Base-by-base conservation (phyloP, 495 filamentous ascomycete genomes). In the Lentithecium fluviatile region DNA sequence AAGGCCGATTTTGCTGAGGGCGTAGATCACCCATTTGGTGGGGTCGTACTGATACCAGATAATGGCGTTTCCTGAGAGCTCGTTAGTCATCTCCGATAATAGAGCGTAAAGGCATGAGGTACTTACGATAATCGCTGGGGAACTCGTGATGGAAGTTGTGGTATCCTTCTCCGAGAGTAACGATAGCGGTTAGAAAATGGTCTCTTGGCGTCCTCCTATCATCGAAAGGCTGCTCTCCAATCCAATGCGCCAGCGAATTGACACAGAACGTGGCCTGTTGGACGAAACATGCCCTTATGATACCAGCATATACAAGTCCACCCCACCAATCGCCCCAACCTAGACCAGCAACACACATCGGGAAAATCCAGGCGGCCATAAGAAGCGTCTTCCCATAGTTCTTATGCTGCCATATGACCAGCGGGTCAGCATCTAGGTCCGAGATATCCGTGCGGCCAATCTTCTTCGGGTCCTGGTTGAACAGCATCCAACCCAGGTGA, bases 121-220 rank as follows among this genome's bases (percentile, higher is more conserved):
- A 54, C 51, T 40, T 54, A 40, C 51, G 90, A 86, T 96, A 96
- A 74, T 97, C 93, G n/a, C 89, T 93, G 54, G 93, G 93, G 78
- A 97, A 97, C 73, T 97, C 93, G 81, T 97, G 93, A 80, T 97
- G 93, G 85, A 97, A 97, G 79, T 95, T 96, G 83, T 97, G 91
- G 79, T 97, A 97, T 49, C 93, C 93, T 75, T 97, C 93, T 50
- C 93, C 93, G 24, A 97, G 89, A 40, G 93, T 97, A 52, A 94
- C 88, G 10, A 97, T 78, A 46, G 93, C 93, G 38, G 93, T 97
- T 74, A 97, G 85, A 69, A 96, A 82, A 75, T 96, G 93, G 71
- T 97, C 93, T 70, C 93, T 88, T 60, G 93, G 93, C 52, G 88
- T 93, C 84, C 96, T 96, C 74, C 91, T 90, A 83, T 97, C 93